phyloP scores from a whole-genome alignment of 2,329 filamentous ascomycete genomes.

The Cladosporium austrohemisphaericum region DNA sequence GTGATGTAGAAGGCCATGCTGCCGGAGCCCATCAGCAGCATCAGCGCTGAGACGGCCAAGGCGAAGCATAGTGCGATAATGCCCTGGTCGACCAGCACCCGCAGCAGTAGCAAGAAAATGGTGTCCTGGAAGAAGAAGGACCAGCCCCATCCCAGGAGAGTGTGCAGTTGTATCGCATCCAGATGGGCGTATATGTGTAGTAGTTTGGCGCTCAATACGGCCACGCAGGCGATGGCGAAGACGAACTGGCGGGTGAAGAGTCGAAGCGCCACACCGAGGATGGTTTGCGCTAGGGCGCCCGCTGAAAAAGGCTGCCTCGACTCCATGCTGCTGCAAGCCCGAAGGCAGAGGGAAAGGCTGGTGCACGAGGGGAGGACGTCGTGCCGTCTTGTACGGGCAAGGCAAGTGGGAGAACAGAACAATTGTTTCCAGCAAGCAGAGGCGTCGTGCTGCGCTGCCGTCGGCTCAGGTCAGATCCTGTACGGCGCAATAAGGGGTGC shows the following conservation, averaged over 20 bases:
- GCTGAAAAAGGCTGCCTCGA: slow-evolving; percentile 11
- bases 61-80: slow-evolving; percentile 5
- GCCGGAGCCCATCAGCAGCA: slow-evolving; percentile 14
- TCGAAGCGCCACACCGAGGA: slow-evolving; percentile 12
- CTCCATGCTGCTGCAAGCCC: slow-evolving; percentile 13
- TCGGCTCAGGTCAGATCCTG: slow-evolving; percentile 2
- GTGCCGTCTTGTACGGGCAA: too few species aligned
- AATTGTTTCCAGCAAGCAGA: neutral
- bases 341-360: slow-evolving; percentile 6
- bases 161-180: slow-evolving; percentile 8
- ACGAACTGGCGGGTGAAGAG: slow-evolving; percentile 12
- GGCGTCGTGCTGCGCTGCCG: neutral
- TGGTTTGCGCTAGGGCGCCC: slow-evolving; percentile 13
- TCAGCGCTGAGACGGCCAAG: slow-evolving; percentile 1
- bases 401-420: neutral
- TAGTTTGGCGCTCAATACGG: slow-evolving; percentile 5
- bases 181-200: slow-evolving; percentile 14
- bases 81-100: slow-evolving; percentile 6
- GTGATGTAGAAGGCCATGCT: slow-evolving; percentile 13
- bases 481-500: slow-evolving; percentile 13
- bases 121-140: slow-evolving; percentile 15
- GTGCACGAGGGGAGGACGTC: neutral
- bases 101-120: slow-evolving; percentile 2
- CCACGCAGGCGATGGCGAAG: slow-evolving; percentile 10
- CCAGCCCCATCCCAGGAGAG: slow-evolving; percentile 12